Conservation (phyloP, 73 alveolate species). For the Paramecium biaurelia region DNA sequence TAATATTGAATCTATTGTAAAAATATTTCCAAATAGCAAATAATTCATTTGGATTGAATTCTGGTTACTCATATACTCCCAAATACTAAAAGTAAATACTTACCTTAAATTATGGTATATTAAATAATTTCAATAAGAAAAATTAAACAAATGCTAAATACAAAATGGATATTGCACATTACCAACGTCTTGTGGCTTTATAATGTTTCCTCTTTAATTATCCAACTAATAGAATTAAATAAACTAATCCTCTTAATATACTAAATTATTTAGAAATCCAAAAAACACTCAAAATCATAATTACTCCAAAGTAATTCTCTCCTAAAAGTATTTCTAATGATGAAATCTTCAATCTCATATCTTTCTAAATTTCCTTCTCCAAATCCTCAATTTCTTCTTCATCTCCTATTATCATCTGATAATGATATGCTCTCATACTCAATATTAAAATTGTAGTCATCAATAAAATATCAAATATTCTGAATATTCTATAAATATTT, state of each 20-base stretch:
- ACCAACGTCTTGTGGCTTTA: neutral
- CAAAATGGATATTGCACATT: neutral
- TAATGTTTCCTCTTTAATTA: neutral
- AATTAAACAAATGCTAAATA: conserved; percentile 8
- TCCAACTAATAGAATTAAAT: conserved; percentile 1
- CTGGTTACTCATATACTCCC: conserved; percentile 32
- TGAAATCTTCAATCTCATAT: neutral
- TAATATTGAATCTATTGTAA: neutral
- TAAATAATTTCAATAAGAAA: neutral
- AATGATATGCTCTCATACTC: neutral
- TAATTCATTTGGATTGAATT: conserved; percentile 4
- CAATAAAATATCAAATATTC: neutral
- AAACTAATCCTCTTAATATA: conserved; percentile 24
- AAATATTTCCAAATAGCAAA: conserved; percentile 35
- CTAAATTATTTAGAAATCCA: conserved; percentile 40
- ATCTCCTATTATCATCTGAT: neutral
- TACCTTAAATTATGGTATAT: neutral
- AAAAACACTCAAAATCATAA: conserved; percentile 5
- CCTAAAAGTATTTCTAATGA: conserved; percentile 1
- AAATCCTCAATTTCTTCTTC: neutral
- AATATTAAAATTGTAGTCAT: neutral
- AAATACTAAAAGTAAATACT: neutral
- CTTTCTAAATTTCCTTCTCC: neutral
- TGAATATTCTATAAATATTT: neutral
- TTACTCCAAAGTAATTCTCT: conserved; percentile 15